Base-by-base conservation (phyloP, 352 stramenopile genomes). In the Pythium rhizo-oryzae region DNA sequence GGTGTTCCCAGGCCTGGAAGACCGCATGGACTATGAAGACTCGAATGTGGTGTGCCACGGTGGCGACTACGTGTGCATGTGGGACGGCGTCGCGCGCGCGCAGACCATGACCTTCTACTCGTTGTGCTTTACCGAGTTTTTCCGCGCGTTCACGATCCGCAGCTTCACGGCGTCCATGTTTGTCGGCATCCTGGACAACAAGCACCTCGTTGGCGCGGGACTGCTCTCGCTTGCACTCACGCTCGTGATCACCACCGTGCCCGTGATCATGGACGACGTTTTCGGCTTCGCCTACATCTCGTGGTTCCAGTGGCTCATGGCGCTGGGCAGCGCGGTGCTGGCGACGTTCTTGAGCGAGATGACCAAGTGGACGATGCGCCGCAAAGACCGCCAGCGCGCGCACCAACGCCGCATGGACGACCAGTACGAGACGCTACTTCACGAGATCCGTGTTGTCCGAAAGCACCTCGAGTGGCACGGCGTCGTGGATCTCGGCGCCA, bases 101-200 rank as follows among this genome's bases (percentile, higher is more conserved):
- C 84, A 92, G 67, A 91, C 84, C 0, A 89, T 91, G 84, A 84
- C 83, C 24, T 91, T 93, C 59, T 64, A 90, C 25, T 74, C 69
- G 4, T 67, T 93, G 43, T 75, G 79, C 8, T 85, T 90, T 62
- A 90, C 83, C 19, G 81, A 93, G 44, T 30, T 82, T 81, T 57
- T 94, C 46, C 85, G 85, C 51, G 82, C 84, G 47, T 93, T 88
- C 73, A 91, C 82, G 63, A 74, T 93, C 24, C 82, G 84, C 16
- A 87, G 81, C 62, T 90, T 93, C 54, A 89, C 78, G 7, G 78
- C 86, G 62, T 73, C 81, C 3, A 74, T 91, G 53, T 85, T 84
- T 46, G 51, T 69, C 0, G 70, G 77, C 47, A 90, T 91, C 50
- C 63, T 65, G 28, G 91, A 91, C 70, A 81, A 78, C 72, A 81